Base-by-base conservation (phyloP, 2,329 filamentous ascomycete species). In the Cladobotryum mycophilum region DNA sequence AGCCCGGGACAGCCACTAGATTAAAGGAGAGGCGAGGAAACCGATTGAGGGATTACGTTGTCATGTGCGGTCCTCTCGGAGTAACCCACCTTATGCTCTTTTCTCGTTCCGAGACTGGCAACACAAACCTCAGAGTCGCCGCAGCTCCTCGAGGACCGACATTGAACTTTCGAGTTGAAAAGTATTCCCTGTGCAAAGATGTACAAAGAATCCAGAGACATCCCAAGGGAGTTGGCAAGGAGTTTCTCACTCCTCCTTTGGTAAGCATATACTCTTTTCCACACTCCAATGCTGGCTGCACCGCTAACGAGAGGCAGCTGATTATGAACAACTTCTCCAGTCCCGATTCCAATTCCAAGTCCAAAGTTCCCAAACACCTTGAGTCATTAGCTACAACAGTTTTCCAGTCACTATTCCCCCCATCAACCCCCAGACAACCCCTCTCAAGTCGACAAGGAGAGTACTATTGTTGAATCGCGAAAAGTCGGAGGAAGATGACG, bases 321-420 rank as follows among this genome's bases (percentile, higher is more conserved):
- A 93, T 99, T 58, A 97, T 99, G 93, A 99, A 99, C 73, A 96
- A 96, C 69, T 96, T 99, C 69, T 81, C 81, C 37, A 85, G 84
- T 3, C 79, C 86, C 25, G 75, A 72, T 33, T 64, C 78, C 41
- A 79, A 83, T 51, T 70, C 80, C 30, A 79, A 77, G 51, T 80
- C 82, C 18, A 82, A 86, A 55, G 84, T 95, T n/a, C 90, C 92
- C 5, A 95, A 89, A 65, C 91, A 96, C 60, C 87, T 99, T 63
- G 93, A 99, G 71, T 86, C 87, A 20, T 84, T 99, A 33, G 85
- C 90, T 3, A 97, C 91, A 2, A 95, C 90, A 42, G 84, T 96
- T 62, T 99, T 97, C 71, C 92, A 96, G 68, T 95, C 89, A 7
- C 81, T 99, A 35, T 97, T 99, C 63, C 92, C 93, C 89, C 91